Evolutionary conservation across 805 yeast genomes (phyloP).

Genomic region (Maudiozyma bulderi): DNA sequence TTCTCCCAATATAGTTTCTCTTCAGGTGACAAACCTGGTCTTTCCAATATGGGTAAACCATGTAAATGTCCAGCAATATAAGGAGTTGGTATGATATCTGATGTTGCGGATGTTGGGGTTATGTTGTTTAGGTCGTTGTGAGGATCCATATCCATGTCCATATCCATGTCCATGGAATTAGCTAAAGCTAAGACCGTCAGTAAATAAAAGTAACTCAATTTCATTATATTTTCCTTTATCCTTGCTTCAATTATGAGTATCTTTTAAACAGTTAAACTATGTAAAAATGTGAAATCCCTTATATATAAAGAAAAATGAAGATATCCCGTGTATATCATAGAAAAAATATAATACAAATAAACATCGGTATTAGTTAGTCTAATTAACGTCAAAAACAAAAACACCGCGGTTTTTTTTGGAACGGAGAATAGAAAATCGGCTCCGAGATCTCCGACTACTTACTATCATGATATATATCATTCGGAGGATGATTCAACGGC

Average conservation of each 20-base stretch:
- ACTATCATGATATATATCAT: no score
- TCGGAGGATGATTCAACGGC: no score
- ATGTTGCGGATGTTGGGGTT: neutral
- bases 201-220: neutral
- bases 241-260: neutral
- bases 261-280: no score
- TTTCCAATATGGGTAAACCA: slow-evolving; percentile 61
- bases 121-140: neutral
- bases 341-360: no score
- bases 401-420: no score
- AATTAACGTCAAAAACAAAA: no score
- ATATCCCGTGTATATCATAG: no score
- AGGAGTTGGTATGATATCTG: slow-evolving; percentile 32
- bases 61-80: slow-evolving; percentile 44
- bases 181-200: neutral
- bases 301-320: no score
- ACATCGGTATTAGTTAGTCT: no score
- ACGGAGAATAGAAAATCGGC: no score
- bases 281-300: neutral
- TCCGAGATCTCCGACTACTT: no score
- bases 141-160: slow-evolving; percentile 23
- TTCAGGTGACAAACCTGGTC: slow-evolving; percentile 53
- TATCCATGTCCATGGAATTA: slow-evolving; percentile 10
- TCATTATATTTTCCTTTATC: neutral
- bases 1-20: slow-evolving; percentile 70